Percentiles rank a stretch among this genome's conserved stretches.
Evolutionary conservation across 768 basidiomycete genomes (phyloP).

Genomic region (Saitozyma podzolica): DNA sequence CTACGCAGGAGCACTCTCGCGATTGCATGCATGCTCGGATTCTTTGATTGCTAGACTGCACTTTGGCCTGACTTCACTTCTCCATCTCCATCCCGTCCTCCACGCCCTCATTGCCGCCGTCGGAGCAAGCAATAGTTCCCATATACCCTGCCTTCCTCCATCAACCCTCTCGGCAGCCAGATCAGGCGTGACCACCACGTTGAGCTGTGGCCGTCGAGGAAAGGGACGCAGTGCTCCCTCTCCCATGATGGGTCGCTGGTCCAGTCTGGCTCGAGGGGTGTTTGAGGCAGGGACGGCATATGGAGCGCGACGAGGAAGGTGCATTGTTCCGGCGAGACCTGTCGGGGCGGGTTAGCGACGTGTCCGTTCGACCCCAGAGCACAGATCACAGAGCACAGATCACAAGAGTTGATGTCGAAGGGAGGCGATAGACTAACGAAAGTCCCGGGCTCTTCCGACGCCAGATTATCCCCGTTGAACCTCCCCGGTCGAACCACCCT

Average conservation of each 20-base stretch:
- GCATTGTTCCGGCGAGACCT: conserved; percentile 72
- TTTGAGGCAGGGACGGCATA: conserved; percentile 67
- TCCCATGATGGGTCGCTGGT: conserved; percentile 65
- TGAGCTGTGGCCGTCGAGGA: conserved; percentile 79
- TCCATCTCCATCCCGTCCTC: too few species aligned
- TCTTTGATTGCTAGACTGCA: too few species aligned
- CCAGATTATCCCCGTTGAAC: conserved; percentile 85
- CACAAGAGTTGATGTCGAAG: too few species aligned
- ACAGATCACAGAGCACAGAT: conserved; percentile 5
- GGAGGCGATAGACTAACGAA: too few species aligned
- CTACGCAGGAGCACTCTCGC: background rate
- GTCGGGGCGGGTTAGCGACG: conserved; percentile 36
- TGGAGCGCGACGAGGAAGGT: conserved; percentile 90
- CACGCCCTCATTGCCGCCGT: too few species aligned
- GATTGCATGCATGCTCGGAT: background rate
- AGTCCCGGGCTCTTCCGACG: conserved; percentile 62
- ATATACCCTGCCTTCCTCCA: conserved; percentile 70
- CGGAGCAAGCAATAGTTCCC: conserved; percentile 80
- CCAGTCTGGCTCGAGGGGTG: conserved; percentile 74
- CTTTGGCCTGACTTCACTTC: too few species aligned
- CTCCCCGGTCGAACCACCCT: conserved; percentile 60
- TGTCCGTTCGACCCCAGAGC: conserved; percentile 8
- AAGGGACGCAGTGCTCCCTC: conserved; percentile 72
- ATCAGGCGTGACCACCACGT: conserved; percentile 70
- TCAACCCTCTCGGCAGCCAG: conserved; percentile 72